Evolutionary conservation across 202 grass and related monocot species (phyloP), one percentile per base, ranked within the genome.

Genomic region (Dendrocalamus latiflorus): DNA sequence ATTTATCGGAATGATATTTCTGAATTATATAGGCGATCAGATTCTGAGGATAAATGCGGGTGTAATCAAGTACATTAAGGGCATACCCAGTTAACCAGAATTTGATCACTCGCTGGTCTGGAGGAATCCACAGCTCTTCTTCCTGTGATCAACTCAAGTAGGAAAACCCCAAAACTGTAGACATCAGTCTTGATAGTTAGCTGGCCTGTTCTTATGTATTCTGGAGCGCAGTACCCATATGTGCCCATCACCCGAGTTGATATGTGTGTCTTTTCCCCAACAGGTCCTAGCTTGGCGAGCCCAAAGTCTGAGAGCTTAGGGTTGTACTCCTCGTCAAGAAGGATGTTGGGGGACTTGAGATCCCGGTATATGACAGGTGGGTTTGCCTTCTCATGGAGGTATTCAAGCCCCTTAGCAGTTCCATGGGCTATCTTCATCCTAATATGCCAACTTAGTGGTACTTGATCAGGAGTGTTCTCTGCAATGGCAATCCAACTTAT

Each of bases 261-360:
- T 59, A 88, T 86, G 15, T 85, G 74, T 12, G 84, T 53, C 16
- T 87, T 87, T 13, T 74, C 87, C 21, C 68, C 89, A 1, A 83
- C 41, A 6, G 80, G 87, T 1, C 85, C 90, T 7, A 95, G 85
- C 73, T 93, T 98, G 45, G 92, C 92, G 16, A 93, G 92, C n/a
- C 92, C 95, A 39, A 95, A 98, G 49, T 98, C 92, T 13, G 95
- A 93, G 36, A 98, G 87, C 75, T 98, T 98, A 50, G 95, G 88
- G 17, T 85, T 91, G 59, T 93, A 95, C 36, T 91, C 42, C 34
- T 93, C 57, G 6, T 93, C 89, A 48, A 98, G 85, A 66, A 98
- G 88, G 70, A 98, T 95, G 78, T 98, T 98, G 61, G 92, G 88
- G 18, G 92, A 91, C 60, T 95, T 98, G 39, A 98, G 90, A 77